Evolutionary conservation across 2,329 filamentous ascomycete species (phyloP).

Genomic region (Fusarium piperis): DNA sequence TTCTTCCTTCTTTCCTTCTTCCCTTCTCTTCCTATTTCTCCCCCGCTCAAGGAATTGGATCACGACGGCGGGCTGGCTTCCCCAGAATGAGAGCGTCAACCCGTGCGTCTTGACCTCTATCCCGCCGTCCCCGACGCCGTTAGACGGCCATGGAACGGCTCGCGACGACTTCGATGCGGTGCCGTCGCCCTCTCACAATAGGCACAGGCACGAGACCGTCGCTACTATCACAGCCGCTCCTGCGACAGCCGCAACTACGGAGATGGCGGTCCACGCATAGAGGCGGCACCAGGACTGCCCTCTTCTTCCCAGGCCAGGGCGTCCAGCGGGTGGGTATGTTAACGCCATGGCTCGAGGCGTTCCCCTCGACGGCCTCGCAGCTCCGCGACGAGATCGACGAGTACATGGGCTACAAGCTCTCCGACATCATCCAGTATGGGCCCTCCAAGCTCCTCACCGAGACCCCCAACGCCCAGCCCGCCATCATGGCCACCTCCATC

Average conservation of each 20-base stretch:
- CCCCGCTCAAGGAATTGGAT: not conserved
- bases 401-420: slow-evolving; percentile 78
- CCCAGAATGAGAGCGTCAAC: slow-evolving; percentile 33
- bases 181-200: slow-evolving; percentile 36
- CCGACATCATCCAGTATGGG: slow-evolving; percentile 80
- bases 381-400: slow-evolving; percentile 88
- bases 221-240: not conserved
- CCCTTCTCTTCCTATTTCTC: not conserved
- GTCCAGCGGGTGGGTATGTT: slow-evolving; percentile 92
- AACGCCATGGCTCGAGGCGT: slow-evolving; percentile 84
- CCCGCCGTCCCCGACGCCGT: slow-evolving; percentile 31
- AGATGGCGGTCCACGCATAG: slow-evolving; percentile 47
- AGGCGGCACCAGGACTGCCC: slow-evolving; percentile 60
- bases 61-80: slow-evolving; percentile 3
- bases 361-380: slow-evolving; percentile 79
- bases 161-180: slow-evolving; percentile 42
- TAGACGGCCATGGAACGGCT: slow-evolving; percentile 47
- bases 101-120: slow-evolving; percentile 33
- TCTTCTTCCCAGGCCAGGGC: slow-evolving; percentile 80
- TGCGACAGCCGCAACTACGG: slow-evolving; percentile 19
- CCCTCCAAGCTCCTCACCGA: slow-evolving; percentile 80
- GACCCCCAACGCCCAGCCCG: slow-evolving; percentile 90
- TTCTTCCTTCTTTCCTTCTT: not conserved
- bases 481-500: slow-evolving; percentile 95
- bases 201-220: not conserved